Conservation (phyloP, 2,329 filamentous ascomycete genomes). For the Akanthomyces uredinophilus region DNA sequence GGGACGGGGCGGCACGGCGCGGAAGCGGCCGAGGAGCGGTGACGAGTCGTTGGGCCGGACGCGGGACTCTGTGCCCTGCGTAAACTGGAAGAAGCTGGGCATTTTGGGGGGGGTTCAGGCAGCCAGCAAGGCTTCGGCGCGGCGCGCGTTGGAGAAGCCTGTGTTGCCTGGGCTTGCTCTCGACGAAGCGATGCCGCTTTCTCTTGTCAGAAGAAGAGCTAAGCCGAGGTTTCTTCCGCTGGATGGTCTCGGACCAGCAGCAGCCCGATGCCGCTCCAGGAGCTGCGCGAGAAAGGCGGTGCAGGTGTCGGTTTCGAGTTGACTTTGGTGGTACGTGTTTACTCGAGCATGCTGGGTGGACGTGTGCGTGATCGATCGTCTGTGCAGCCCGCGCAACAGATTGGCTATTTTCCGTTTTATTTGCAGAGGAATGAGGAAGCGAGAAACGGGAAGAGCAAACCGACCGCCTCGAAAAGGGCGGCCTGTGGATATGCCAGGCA, state of each 20-base stretch:
- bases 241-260: background rate
- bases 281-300: conserved; percentile 11
- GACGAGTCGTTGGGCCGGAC: conserved; percentile 50
- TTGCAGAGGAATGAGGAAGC: background rate
- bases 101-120: conserved; percentile 32
- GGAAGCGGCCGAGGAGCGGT: conserved; percentile 60
- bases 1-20: conserved; percentile 50
- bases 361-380: background rate
- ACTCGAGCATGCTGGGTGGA: background rate
- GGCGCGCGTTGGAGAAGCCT: too few relatives aligned
- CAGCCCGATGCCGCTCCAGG: conserved; percentile 14
- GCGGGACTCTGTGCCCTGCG: conserved; percentile 57
- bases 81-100: conserved; percentile 64
- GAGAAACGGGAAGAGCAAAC: background rate
- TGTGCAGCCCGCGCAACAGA: conserved; percentile 10
- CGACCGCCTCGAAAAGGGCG: background rate
- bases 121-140: too few relatives aligned
- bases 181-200: too few relatives aligned
- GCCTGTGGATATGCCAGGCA: conserved; percentile 1
- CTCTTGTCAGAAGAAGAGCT: background rate
- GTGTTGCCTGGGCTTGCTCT: too few relatives aligned
- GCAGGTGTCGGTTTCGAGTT: background rate
- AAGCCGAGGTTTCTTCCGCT: background rate
- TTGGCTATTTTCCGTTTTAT: background rate
- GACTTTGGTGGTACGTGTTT: background rate